phyloP scores from a whole-genome alignment of 805 yeast genomes.

The Myxozyma neotropica region DNA sequence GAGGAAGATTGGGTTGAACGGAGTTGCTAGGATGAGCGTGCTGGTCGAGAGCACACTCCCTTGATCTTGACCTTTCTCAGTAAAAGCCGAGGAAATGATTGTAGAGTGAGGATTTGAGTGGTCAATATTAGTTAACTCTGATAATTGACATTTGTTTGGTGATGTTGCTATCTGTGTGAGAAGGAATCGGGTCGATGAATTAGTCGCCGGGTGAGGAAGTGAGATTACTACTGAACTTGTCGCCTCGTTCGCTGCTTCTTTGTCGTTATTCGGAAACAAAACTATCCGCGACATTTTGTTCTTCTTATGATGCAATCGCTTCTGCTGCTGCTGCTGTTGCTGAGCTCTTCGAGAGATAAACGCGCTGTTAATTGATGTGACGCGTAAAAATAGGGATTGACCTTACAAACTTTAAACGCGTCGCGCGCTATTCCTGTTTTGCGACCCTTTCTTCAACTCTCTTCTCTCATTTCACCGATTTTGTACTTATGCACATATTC shows the following conservation, averaged over 20 bases:
- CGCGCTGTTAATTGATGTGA: too few species aligned
- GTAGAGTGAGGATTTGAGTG: slow-evolving; percentile 16
- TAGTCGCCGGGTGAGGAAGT: slow-evolving; percentile 30
- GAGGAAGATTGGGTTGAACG: slow-evolving; percentile 21
- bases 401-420: not conserved
- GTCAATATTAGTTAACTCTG: slow-evolving; percentile 2
- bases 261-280: not conserved
- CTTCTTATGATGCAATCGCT: not conserved
- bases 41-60: slow-evolving; percentile 19
- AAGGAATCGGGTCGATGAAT: slow-evolving; percentile 15
- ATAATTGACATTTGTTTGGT: slow-evolving; percentile 7
- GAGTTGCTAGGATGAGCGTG: slow-evolving; percentile 21
- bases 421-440: not conserved
- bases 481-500: not conserved
- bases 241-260: not conserved
- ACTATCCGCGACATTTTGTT: slow-evolving; percentile 13
- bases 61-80: not conserved
- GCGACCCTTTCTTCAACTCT: not conserved
- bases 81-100: too few species aligned
- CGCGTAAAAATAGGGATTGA: not conserved
- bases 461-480: not conserved
- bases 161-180: not conserved
- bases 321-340: too few species aligned
- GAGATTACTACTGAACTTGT: slow-evolving; percentile 8
- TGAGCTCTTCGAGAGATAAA: too few species aligned